Percentiles rank a stretch among this genome's conserved stretches.
Evolutionary conservation across 2,329 filamentous ascomycete genomes (phyloP).

Genomic region (Ascocoryne sarcoides): DNA sequence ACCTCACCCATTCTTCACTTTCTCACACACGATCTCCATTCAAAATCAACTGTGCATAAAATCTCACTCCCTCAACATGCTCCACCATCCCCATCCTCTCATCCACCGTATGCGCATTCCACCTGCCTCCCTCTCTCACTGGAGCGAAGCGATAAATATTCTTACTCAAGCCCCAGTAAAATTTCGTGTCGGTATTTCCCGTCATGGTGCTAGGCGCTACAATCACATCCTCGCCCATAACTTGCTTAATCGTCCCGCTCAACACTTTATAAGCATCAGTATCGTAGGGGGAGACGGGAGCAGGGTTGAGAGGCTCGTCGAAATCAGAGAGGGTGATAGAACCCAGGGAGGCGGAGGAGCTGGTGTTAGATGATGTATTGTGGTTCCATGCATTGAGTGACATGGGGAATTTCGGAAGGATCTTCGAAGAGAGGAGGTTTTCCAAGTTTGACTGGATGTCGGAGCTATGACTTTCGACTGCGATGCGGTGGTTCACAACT

Average conservation of each 20-base stretch:
- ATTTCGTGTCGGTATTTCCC: conserved; percentile 21
- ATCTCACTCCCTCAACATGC: conserved; percentile 32
- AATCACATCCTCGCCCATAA: conserved; percentile 19
- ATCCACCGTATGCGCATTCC: conserved; percentile 32
- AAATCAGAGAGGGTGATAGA: conserved; percentile 29
- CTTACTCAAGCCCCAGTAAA: conserved; percentile 27
- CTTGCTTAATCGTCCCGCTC: conserved; percentile 17
- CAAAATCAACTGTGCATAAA: conserved; percentile 27
- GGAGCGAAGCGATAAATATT: conserved; percentile 35
- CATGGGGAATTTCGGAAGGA: conserved; percentile 29
- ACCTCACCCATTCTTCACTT: not conserved
- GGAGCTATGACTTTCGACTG: conserved; percentile 13
- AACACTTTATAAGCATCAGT: conserved; percentile 16
- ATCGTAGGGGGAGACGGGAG: conserved; percentile 31
- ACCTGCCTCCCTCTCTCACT: conserved; percentile 27
- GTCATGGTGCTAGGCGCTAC: conserved; percentile 5
- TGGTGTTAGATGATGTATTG: conserved; percentile 22
- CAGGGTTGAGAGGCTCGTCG: conserved; percentile 27
- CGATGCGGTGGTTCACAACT: conserved; percentile 46
- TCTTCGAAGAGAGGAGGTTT: conserved; percentile 39
- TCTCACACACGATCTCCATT: conserved; percentile 13
- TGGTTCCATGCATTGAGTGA: conserved; percentile 37
- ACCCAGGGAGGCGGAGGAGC: conserved; percentile 23
- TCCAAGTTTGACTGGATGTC: conserved; percentile 31
- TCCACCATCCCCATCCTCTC: conserved; percentile 32